Evolutionary conservation across 169 alveolate genomes (phyloP).

Genomic region (Eimeria sp.): DNA sequence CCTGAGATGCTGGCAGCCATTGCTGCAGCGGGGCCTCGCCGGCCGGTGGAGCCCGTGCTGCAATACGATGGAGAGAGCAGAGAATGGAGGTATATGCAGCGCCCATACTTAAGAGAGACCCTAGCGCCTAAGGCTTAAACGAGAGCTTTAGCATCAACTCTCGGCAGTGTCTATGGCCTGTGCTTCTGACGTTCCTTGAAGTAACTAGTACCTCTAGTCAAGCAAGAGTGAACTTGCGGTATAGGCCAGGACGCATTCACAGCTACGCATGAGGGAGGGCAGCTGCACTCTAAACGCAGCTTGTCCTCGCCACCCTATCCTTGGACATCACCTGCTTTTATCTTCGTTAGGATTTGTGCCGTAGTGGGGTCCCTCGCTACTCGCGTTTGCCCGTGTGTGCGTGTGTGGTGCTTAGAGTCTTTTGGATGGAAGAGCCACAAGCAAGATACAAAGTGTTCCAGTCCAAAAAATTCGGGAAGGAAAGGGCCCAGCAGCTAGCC

Average conservation of each 20-base stretch:
- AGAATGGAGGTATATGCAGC: conserved; percentile 76
- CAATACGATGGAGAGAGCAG: conserved; percentile 81
- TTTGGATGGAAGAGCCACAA: conserved; percentile 80
- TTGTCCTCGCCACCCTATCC: not conserved
- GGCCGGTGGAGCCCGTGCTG: conserved; percentile 79
- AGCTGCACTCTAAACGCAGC: not conserved
- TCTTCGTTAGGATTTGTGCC: not conserved
- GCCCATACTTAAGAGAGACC: not conserved
- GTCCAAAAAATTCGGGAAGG: conserved; percentile 81
- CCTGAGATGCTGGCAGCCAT: conserved; percentile 81
- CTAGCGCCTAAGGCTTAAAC: not conserved
- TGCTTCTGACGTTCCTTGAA: not conserved
- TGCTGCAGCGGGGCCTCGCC: conserved; percentile 68
- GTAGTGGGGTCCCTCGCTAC: not conserved
- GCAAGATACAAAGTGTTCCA: conserved; percentile 81
- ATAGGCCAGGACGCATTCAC: not conserved
- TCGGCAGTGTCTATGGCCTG: not conserved
- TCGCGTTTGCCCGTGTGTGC: not conserved
- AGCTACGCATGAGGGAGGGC: not conserved
- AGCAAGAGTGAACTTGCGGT: not conserved
- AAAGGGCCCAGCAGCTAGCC: conserved; percentile 83
- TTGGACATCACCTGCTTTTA: not conserved
- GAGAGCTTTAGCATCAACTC: not conserved
- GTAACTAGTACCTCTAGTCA: not conserved
- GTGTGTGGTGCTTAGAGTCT: conserved; percentile 42